Evolutionary conservation across 139 green algal genomes (phyloP), one percentile per base, ranked within the genome.

Genomic region (Trebouxia sp.): DNA sequence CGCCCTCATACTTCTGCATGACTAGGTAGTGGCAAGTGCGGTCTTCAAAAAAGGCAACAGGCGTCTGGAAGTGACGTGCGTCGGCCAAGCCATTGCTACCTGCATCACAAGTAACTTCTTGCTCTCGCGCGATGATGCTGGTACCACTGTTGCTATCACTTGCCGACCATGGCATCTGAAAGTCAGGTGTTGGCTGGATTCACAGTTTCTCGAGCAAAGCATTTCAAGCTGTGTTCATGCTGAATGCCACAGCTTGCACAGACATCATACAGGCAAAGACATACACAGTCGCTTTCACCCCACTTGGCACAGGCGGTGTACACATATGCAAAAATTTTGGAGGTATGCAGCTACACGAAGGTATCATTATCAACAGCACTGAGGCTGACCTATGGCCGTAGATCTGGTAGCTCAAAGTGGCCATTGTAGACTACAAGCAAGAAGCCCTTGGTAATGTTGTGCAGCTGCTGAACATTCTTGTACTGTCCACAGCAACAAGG

Each of bases 401-500:
- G 89, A 38, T 98, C 94, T 7, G 95, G 95, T 75, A 98, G 91
- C 78, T 81, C 47, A 80, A 98, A 98, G 87, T 97, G 92, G 11
- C 90, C 89, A 4, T 80, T 75, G 84, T 96, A 98, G 9, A 97
- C 82, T 83, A 98, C 95, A 65, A 98, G 88, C 41, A 98, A 85
- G 53, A 98, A 98, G 1, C 95, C 95, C 0, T 93, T 75, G 26
- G 20, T 22, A 28, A 58, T 58, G 50, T 58, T 17, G 50, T 22
- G 20, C 50, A 58, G 50, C 20, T 58, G 20, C 4, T 17, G 4
- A 20, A 5, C 22, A 37, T 37, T 28, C 26, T 82, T 14, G 35
- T 56, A 76, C 41, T 15, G 32, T 74, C 41, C n/a, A 41, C 1
- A 45, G 22, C 17, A 12, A 37, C 39, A 39, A 6, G 30, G 69